phyloP scores from a whole-genome alignment of 768 basidiomycete species.

The Amanita exitialis region DNA sequence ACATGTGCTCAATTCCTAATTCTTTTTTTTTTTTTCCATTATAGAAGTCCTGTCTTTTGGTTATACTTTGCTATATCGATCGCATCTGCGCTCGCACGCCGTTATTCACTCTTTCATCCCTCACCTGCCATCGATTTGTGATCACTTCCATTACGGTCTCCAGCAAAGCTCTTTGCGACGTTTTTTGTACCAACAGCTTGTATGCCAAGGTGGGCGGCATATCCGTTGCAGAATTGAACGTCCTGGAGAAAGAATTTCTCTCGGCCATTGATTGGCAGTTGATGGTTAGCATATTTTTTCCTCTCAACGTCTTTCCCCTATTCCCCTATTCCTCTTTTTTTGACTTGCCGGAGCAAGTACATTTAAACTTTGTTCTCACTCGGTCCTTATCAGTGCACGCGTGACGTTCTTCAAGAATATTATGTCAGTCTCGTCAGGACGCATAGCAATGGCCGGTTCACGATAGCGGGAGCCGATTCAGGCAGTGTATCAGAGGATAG shows the following conservation, averaged over 20 bases:
- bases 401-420: slow-evolving; percentile 86
- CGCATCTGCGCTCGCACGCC: slow-evolving; percentile 84
- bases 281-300: slow-evolving; percentile 56
- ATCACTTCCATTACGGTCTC: slow-evolving; percentile 90
- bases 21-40: slow-evolving; percentile 6
- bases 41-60: slow-evolving; percentile 72
- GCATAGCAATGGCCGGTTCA: slow-evolving; percentile 53
- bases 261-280: slow-evolving; percentile 89
- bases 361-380: slow-evolving; percentile 3
- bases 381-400: slow-evolving; percentile 62
- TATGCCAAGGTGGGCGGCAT: slow-evolving; percentile 98
- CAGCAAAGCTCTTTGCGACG: slow-evolving; percentile 91
- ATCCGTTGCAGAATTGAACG: slow-evolving; percentile 81
- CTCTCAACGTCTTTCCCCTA: slow-evolving; percentile 9
- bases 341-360: background rate
- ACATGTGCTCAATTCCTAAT: slow-evolving; percentile 13
- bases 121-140: slow-evolving; percentile 96
- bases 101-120: slow-evolving; percentile 85
- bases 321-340: no score
- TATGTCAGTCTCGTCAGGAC: slow-evolving; percentile 90
- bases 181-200: slow-evolving; percentile 88
- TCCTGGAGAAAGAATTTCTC: slow-evolving; percentile 91
- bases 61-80: slow-evolving; percentile 86
- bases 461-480: slow-evolving; percentile 36
- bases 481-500: slow-evolving; percentile 36